phyloP scores from a whole-genome alignment of 2,329 filamentous ascomycete genomes.

The Chrysoporthe deuterocubensis region DNA sequence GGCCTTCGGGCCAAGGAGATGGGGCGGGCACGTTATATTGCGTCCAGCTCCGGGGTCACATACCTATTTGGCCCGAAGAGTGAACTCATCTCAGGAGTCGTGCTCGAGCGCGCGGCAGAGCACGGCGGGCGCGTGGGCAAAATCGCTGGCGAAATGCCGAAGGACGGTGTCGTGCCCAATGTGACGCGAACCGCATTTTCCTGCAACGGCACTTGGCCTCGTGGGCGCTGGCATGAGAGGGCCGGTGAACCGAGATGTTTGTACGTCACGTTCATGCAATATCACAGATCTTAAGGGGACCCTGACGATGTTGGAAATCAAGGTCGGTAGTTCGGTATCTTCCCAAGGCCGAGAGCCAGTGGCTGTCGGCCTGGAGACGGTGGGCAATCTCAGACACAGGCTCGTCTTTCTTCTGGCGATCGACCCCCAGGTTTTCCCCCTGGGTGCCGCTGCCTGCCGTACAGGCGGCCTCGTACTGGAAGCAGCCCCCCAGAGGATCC shows the following conservation, averaged over 20 bases:
- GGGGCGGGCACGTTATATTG: neutral
- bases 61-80: slow-evolving; percentile 3
- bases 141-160: neutral
- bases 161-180: neutral
- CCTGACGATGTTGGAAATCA: neutral
- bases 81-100: neutral
- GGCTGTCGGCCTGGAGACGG: neutral
- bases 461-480: too few relatives aligned
- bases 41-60: neutral
- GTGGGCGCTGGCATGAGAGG: neutral
- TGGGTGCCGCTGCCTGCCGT: too few relatives aligned
- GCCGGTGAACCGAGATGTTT: neutral
- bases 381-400: neutral
- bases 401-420: neutral
- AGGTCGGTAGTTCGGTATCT: neutral
- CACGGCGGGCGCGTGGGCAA: neutral
- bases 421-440: too few relatives aligned
- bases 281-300: neutral
- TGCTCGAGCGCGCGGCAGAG: neutral
- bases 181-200: neutral
- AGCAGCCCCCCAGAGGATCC: neutral
- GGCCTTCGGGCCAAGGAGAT: neutral
- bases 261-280: slow-evolving; percentile 4
- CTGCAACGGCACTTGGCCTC: slow-evolving; percentile 6
- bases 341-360: neutral